Conservation (phyloP, 2,329 filamentous ascomycete genomes). For the Scedosporium boydii region DNA sequence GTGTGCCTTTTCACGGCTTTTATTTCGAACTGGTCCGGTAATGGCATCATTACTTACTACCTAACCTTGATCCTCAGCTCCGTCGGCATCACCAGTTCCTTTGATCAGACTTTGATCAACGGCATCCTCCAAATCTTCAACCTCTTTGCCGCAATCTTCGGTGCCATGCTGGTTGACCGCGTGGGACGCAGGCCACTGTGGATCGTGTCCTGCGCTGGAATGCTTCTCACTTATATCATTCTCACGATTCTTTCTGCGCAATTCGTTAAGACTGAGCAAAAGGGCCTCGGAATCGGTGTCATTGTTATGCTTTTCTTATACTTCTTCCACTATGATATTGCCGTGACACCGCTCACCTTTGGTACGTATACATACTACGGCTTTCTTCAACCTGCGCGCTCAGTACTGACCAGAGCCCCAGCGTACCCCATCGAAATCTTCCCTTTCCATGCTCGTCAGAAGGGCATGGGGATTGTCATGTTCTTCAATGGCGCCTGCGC, state of each 20-base stretch:
- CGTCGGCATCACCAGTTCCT: conserved; percentile 26
- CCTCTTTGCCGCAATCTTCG: conserved; percentile 24
- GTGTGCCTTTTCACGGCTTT: conserved; percentile 16
- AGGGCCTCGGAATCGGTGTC: conserved; percentile 17
- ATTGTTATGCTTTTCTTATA: conserved; percentile 30
- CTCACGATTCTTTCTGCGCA: conserved; percentile 20
- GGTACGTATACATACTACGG: no score
- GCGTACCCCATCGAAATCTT: conserved; percentile 19
- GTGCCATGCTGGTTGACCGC: conserved; percentile 27
- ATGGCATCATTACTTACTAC: conserved; percentile 26
- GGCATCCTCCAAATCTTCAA: conserved; percentile 25
- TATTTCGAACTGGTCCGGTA: conserved; percentile 20
- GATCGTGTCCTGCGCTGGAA: conserved; percentile 24
- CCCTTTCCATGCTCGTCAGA: conserved; percentile 11
- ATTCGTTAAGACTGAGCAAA: conserved; percentile 12
- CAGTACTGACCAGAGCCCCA: conserved; percentile 3
- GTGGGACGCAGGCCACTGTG: conserved; percentile 30
- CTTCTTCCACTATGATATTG: conserved; percentile 11
- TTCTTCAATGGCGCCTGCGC: conserved; percentile 4
- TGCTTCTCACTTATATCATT: conserved; percentile 25
- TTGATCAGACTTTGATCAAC: conserved; percentile 18
- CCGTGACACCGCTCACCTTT: not conserved
- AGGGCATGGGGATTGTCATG: not conserved
- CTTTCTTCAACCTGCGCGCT: conserved; percentile 23
- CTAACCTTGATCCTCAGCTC: conserved; percentile 28